These are phyloP conservation scores for Lasiodiplodia sp. DNA, from an alignment of 2,329 filamentous ascomycete species.

Conservation along the genomic window DNA sequence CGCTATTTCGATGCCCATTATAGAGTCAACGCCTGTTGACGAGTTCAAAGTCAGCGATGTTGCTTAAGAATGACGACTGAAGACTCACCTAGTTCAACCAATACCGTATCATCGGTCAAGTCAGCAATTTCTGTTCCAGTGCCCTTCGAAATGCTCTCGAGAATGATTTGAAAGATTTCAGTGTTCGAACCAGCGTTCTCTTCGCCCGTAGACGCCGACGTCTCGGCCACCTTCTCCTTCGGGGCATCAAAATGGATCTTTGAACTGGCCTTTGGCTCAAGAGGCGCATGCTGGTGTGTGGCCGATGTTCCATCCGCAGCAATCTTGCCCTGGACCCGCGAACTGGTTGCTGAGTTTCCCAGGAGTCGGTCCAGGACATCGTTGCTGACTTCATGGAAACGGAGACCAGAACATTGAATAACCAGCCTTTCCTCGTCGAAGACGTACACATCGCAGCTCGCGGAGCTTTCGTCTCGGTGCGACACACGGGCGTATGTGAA, in stretches of 20 bases:
- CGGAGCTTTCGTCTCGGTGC: slow-evolving; percentile 61
- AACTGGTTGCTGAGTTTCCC: slow-evolving; percentile 52
- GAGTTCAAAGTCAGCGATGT: slow-evolving; percentile 67
- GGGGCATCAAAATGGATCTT: too few relatives aligned
- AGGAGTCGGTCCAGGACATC: slow-evolving; percentile 70
- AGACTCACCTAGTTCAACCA: slow-evolving; percentile 69
- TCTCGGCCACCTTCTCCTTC: too few relatives aligned
- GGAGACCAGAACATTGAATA: slow-evolving; percentile 66
- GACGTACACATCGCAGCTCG: slow-evolving; percentile 66
- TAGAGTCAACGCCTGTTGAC: slow-evolving; percentile 64
- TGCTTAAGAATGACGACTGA: slow-evolving; percentile 63
- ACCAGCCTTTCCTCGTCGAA: slow-evolving; percentile 65
- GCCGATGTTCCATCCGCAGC: too few relatives aligned
- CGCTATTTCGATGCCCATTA: slow-evolving; percentile 68
- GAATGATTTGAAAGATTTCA: too few relatives aligned
- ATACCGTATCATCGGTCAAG: slow-evolving; percentile 55
- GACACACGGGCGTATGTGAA: slow-evolving; percentile 69
- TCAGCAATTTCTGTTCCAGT: too few relatives aligned
- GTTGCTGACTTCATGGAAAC: slow-evolving; percentile 72
- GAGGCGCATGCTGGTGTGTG: fast-evolving
- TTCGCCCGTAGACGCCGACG: too few relatives aligned
- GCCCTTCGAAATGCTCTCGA: too few relatives aligned
- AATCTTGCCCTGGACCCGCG: slow-evolving; percentile 58
- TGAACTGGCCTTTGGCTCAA: too few relatives aligned
- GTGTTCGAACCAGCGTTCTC: too few relatives aligned